Base-by-base conservation (phyloP, 2,329 filamentous ascomycete genomes). In the Diplocarpon mali region DNA sequence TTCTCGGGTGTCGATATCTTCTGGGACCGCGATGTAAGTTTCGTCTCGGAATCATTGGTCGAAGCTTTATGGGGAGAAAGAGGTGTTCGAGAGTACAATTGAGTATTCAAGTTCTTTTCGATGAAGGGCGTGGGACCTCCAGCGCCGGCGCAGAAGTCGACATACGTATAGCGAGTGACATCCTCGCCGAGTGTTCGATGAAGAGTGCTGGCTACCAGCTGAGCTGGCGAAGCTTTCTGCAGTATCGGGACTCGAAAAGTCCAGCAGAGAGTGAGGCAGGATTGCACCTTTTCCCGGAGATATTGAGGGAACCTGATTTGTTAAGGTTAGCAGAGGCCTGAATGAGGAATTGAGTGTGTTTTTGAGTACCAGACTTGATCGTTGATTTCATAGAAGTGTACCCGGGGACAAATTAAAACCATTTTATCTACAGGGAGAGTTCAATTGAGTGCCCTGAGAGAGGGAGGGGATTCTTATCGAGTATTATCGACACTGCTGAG, bases 71-170 rank as follows among this genome's bases (percentile, higher is more conserved):
- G 57, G 0, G 64, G 64, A 30, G 54, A 53, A 52, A 38, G 28
- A 13, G 44, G 42, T 5, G 15, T 28, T 43, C 36, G 53, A 17
- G 54, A 53, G 34, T 49, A 54, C 29, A 69, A 58, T 51, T 64
- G 60, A 38, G 57, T 49, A 60, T 84, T 84, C 50, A 85, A 59
- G 35, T 71, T 65, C 10, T 64, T 67, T 61, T 83, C 80, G 40
- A 85, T 77, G 32, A 65, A 67, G 0, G 79, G 80, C 1, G 78
- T 85, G 0, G 81, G 81, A 0, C 83, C 83, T 34, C 84, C 84
- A 12, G 73, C 79, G 41, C 84, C 84, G 2, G 83, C 80, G 61
- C 83, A 86, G 62, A 87, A 85, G 65, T 89, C 84, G 49, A 88
- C 72, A 54, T 83, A 78, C 14, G 73, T 77, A 61, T 82, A 78